phyloP scores from a whole-genome alignment of 2,329 filamentous ascomycete genomes.

The Ceratocystis diversiconidia region DNA sequence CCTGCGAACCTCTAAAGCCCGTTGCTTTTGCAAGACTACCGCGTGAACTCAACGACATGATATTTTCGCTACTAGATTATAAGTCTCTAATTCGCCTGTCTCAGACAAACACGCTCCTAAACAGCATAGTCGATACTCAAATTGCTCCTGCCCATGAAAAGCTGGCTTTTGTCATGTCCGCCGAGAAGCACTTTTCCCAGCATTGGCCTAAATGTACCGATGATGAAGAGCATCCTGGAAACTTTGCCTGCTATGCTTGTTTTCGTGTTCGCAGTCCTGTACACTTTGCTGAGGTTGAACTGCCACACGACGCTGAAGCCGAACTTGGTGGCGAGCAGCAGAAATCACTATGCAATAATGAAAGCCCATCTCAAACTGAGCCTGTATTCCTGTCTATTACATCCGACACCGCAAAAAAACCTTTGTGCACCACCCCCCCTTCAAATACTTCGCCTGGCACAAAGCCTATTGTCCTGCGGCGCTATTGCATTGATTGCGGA shows the following conservation, averaged over 20 bases:
- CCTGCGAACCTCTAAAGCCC: neutral
- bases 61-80: conserved; percentile 28
- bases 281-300: conserved; percentile 28
- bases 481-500: conserved; percentile 32
- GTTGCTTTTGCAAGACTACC: conserved; percentile 26
- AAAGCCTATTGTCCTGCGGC: conserved; percentile 24
- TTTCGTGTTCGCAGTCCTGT: conserved; percentile 29
- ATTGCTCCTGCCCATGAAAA: conserved; percentile 26
- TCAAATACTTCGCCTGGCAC: neutral
- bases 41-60: conserved; percentile 24
- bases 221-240: conserved; percentile 26
- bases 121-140: conserved; percentile 25
- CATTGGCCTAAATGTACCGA: conserved; percentile 26
- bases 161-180: conserved; percentile 30
- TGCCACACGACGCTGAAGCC: conserved; percentile 17
- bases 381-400: neutral
- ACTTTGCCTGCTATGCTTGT: conserved; percentile 32
- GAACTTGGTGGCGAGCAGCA: neutral
- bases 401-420: neutral
- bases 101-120: conserved; percentile 26
- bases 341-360: neutral
- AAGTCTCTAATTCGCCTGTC: conserved; percentile 30
- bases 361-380: neutral
- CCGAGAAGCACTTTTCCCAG: conserved; percentile 29
- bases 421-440: neutral